Base-by-base conservation (phyloP, 1,284 basidiomycete species). In the Puccinia hordei region DNA sequence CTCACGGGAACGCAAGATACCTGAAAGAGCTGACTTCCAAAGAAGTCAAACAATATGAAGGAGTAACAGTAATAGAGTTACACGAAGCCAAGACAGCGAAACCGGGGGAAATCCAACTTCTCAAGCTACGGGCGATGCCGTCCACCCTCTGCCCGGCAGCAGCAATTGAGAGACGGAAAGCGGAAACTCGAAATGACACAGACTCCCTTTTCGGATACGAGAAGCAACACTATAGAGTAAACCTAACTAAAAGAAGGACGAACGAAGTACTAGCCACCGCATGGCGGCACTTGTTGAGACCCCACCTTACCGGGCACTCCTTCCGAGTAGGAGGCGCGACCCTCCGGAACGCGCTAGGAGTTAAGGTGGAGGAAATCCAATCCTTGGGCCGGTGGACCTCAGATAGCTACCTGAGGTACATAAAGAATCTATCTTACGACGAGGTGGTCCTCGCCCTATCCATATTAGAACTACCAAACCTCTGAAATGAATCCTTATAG, bases 301-400 rank as follows among this genome's bases (percentile, higher is more conserved):
- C n/a, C n/a, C n/a, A 38, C 3, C 24, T 46, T 1, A 10, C 9
- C 8, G 24, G 65, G 9, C 65, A 66, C 17, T 66, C 65, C 19
- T 66, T 66, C 33, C 10, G 38, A 24, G 65, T 66, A 4, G 65
- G 65, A 6, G 65, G 65, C 10, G 65, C 65, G 19, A 44, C 24
- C 2, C 6, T 66, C 24, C 44, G 65, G 5, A 1, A 9, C 1
- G 65, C 65, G 13, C 15, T 66, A 44, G 65, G 65, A 27, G 38
- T 44, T 13, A 5, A 17, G 41, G 8, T 27, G 22, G 15, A 35
- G 17, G 38, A 65, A 2, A 46, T 66, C 8, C 24, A 9, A 1
- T 4, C 6, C 15, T 17, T 66, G 38, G 65, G 65, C 8, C 8
- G 44, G 1, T 66, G 65, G 35, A 41, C n/a, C n/a, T n/a, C n/a